Evolutionary conservation across 306 rosid species (phyloP), one percentile per base, ranked within the genome.

Genomic region (Corylus avellana): DNA sequence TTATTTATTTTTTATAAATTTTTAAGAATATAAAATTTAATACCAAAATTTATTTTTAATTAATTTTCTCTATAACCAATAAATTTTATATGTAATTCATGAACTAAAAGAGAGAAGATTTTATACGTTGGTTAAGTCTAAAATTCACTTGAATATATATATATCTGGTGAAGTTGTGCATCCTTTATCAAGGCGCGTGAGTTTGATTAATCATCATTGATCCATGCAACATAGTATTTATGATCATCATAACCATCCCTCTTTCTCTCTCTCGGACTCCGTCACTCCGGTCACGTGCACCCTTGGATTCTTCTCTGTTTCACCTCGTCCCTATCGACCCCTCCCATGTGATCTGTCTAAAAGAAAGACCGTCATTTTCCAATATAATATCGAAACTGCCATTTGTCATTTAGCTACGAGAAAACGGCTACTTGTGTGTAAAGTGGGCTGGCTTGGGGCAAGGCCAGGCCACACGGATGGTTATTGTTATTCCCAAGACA

Each of bases 291-390:
- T 80, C 88, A 85, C 86, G 88, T 76, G 83, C 68, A 12, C 78
- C 82, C 75, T 80, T 56, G 79, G 85, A 75, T 78, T 86, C 74
- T 70, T 82, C 74, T 29, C 76, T 75, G 70, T 71, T 76, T 72
- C 75, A 66, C 81, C 18, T 75, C 76, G 57, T 72, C 29, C 16
- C 72, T 17, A n/a, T 75, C 50, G 76, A 49, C 32, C 84, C 55
- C n/a, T 59, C 82, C 79, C 91, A 90, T 77, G 94, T 88, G 94
- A 72, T 46, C 7, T 32, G 10, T 11, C 67, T 78, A 68, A 32
- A 61, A 46, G 81, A 82, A 77, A 14, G 72, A 79, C 86, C 76
- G 63, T 78, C 44, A 32, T 11, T 70, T 63, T 12, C 11, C 12
- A 2, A 1, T 25, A 25, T 77, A 84, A 87, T 87, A 67, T 74